These are phyloP conservation scores for Clonostachys rosea DNA, from an alignment of 2,329 filamentous ascomycete species.

Conservation along the genomic window DNA sequence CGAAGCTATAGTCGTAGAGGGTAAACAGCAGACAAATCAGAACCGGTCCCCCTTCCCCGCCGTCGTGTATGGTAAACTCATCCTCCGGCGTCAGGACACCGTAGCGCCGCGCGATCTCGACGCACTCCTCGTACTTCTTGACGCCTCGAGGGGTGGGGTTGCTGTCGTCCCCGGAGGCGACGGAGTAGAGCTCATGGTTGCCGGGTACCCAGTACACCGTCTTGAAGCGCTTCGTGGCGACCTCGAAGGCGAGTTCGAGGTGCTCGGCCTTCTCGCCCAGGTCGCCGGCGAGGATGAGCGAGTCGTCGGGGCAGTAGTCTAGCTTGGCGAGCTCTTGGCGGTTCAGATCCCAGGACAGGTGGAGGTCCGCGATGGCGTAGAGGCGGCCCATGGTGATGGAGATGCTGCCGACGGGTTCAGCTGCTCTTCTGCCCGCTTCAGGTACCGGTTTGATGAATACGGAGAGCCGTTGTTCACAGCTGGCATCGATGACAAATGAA, in stretches of 20 bases:
- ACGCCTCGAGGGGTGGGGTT: conserved; percentile 28
- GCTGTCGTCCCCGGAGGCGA: conserved; percentile 24
- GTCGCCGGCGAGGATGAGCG: conserved; percentile 28
- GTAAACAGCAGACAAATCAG: conserved; percentile 53
- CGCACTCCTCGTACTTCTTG: conserved; percentile 48
- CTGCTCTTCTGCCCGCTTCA: too few species aligned
- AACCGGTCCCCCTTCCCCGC: conserved; percentile 40
- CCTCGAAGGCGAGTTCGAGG: conserved; percentile 22
- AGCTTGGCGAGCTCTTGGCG: conserved; percentile 18
- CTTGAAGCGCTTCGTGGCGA: conserved; percentile 19
- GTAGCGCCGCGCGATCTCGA: conserved; percentile 43
- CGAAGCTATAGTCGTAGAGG: conserved; percentile 55
- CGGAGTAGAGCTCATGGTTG: conserved; percentile 54
- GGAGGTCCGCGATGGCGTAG: conserved; percentile 29
- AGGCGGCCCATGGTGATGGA: conserved; percentile 6
- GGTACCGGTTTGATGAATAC: too few species aligned
- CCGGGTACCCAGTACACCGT: conserved; percentile 51
- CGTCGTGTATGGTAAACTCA: conserved; percentile 42
- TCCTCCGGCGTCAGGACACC: conserved; percentile 53
- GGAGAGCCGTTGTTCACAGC: too few species aligned
- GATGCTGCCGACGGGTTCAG: too few species aligned
- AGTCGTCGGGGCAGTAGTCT: conserved; percentile 23
- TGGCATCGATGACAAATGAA: too few species aligned
- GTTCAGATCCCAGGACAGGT: conserved; percentile 25
- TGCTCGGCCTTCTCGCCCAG: conserved; percentile 27